Evolutionary conservation across 371 early-diverging fungal genomes (phyloP).

Genomic region (Dichotomocladium elegans): DNA sequence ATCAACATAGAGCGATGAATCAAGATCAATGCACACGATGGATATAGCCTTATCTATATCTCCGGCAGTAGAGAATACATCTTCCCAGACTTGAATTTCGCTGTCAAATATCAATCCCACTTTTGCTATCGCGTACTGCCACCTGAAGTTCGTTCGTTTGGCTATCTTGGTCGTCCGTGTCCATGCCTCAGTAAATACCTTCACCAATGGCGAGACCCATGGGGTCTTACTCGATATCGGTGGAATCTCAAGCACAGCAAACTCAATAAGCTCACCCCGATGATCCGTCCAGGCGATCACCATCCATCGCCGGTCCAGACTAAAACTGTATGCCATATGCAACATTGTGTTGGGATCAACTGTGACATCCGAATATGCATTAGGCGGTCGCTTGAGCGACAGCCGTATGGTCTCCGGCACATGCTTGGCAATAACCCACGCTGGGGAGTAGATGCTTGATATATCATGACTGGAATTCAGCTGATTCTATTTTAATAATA

Average conservation of each 20-base stretch:
- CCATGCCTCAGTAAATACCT: constrained; percentile 33
- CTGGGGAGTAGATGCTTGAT: constrained; percentile 39
- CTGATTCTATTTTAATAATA: not conserved
- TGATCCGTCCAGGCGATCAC: constrained; percentile 58
- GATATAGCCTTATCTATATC: constrained; percentile 29
- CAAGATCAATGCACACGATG: constrained; percentile 49
- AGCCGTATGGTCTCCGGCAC: constrained; percentile 34
- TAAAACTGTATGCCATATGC: constrained; percentile 58
- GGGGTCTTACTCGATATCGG: constrained; percentile 1
- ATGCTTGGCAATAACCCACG: constrained; percentile 46
- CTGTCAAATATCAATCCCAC: constrained; percentile 36
- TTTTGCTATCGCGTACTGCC: constrained; percentile 30
- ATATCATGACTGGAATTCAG: not conserved
- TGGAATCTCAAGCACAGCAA: constrained; percentile 16
- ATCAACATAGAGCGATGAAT: constrained; percentile 39
- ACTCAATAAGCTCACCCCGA: constrained; percentile 52
- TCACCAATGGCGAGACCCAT: not conserved
- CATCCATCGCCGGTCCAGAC: constrained; percentile 56
- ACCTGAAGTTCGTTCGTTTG: constrained; percentile 15
- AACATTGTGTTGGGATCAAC: constrained; percentile 32
- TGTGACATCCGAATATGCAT: constrained; percentile 16
- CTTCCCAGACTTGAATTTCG: constrained; percentile 27
- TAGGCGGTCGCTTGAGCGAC: constrained; percentile 27
- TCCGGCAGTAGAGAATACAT: constrained; percentile 13
- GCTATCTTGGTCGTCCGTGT: constrained; percentile 21